Base-by-base conservation (phyloP, 1,284 basidiomycete species). In the Ganoderma lucidum region DNA sequence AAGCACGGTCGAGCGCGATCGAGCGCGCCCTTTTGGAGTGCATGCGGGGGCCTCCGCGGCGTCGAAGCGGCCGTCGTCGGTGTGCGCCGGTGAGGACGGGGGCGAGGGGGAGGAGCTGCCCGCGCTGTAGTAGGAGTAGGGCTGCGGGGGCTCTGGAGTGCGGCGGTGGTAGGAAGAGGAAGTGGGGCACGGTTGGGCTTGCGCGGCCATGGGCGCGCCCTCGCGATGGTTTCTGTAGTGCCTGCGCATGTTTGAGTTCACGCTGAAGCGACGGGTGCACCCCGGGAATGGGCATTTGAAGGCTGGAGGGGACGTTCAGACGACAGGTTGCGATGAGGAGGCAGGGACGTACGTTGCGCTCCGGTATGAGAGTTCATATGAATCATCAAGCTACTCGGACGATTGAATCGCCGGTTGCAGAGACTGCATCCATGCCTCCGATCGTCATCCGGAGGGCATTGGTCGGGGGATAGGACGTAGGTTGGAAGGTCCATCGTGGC, bases 291-390 rank as follows among this genome's bases (percentile, higher is more conserved):
- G 90, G 72, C 93, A 94, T 48, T 86, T 82, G 80, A 91, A 93
- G 10, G 92, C 92, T 93, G 77, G 66, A 62, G 70, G 53, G 51
- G 37, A 44, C 59, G 14, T 55, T 68, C 19, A 67, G 45, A 35
- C 12, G 64, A 32, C 61, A 48, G 35, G 37, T 51, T 32, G 45
- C 73, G 66, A 39, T 39, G 23, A 61, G 48, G 39, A 48, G 35
- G 58, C 23, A 28, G 32, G 39, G 65, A 68, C 90, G 78, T 79
- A 93, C 91, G 91, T 76, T 89, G 91, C 19, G 86, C 91, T 28
- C 92, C 92, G 19, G 92, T 93, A 79, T 93, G 92, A 2, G 90
- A 93, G 76, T 93, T 93, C 74, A 90, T 85, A 78, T 93, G 92
- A 69, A 92, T 93, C 69, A 87, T 83, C 68, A 93, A 84, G 77